A percentile compares a stretch with the other conserved stretches of the same genome.
Conservation (phyloP, 352 stramenopile genomes). For the Globisporangium nodosum region DNA sequence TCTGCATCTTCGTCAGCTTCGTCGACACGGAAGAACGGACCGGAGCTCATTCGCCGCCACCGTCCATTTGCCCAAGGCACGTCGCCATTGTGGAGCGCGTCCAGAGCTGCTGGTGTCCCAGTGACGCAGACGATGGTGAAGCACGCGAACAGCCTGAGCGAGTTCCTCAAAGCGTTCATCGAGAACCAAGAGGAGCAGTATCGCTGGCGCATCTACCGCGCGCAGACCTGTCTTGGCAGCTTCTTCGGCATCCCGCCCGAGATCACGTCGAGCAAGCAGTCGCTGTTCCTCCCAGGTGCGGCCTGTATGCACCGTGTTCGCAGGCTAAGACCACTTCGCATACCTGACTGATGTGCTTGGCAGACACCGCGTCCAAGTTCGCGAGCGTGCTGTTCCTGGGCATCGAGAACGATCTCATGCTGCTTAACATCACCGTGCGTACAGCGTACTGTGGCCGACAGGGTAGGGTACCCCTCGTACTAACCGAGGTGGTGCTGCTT, state of each 20-base stretch:
- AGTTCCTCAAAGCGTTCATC: constrained; percentile 83
- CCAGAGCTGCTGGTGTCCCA: constrained; percentile 2
- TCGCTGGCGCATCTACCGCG: constrained; percentile 73
- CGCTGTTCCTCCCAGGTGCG: constrained; percentile 58
- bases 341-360: neutral
- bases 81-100: neutral
- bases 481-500: neutral
- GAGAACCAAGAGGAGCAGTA: constrained; percentile 78
- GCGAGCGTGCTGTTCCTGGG: constrained; percentile 61
- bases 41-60: constrained; percentile 8
- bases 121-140: constrained; percentile 51
- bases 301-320: neutral
- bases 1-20: neutral
- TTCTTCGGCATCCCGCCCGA: constrained; percentile 72
- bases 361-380: constrained; percentile 55
- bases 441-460: neutral
- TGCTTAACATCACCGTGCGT: constrained; percentile 83
- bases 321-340: too few relatives aligned
- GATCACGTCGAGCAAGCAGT: constrained; percentile 61
- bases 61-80: constrained; percentile 8
- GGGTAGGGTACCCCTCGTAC: neutral
- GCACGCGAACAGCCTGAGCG: constrained; percentile 43
- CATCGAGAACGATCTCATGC: constrained; percentile 83
- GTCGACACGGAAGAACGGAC: neutral
- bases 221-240: constrained; percentile 60